Evolutionary conservation across 768 basidiomycete species (phyloP).

Genomic region (Rhizopogon vulgaris): DNA sequence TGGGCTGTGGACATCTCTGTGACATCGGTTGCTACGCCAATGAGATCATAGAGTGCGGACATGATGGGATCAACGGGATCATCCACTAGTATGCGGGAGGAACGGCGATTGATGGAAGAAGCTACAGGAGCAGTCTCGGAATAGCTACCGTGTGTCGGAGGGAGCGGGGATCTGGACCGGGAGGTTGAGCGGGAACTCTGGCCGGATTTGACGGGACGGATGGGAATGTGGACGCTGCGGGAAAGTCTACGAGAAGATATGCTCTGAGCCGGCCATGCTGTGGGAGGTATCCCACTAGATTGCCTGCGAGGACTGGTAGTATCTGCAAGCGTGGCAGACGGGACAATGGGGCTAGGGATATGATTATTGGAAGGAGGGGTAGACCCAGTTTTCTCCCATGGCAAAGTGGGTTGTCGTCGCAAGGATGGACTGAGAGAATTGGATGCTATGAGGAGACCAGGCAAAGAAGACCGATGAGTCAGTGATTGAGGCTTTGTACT

Average conservation of each 20-base stretch:
- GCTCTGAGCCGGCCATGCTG: conserved; percentile 51
- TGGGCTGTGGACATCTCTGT: conserved; percentile 83
- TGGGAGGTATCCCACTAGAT: conserved; percentile 39
- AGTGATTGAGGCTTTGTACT: conserved; percentile 30
- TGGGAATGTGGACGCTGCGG: conserved; percentile 73
- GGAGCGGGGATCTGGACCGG: conserved; percentile 89
- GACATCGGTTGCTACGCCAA: conserved; percentile 89
- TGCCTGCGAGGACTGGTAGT: conserved; percentile 62
- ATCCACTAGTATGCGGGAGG: conserved; percentile 78
- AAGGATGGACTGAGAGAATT: conserved; percentile 63
- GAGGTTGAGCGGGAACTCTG: conserved; percentile 92
- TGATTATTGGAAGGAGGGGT: conserved; percentile 52
- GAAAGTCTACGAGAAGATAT: conserved; percentile 76
- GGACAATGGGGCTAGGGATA: conserved; percentile 56
- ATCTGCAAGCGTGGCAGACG: conserved; percentile 57
- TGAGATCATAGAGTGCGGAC: conserved; percentile 85
- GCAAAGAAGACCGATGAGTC: conserved; percentile 49
- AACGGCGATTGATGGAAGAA: conserved; percentile 57
- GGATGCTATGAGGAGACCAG: conserved; percentile 58
- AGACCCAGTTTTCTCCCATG: conserved; percentile 51
- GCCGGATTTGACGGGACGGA: conserved; percentile 60
- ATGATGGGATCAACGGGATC: conserved; percentile 88
- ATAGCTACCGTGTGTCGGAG: conserved; percentile 63
- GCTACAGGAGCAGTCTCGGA: conserved; percentile 41
- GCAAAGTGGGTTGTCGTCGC: conserved; percentile 58